Conservation (phyloP, 352 stramenopile genomes). For the Globisporangium okanoganense region DNA sequence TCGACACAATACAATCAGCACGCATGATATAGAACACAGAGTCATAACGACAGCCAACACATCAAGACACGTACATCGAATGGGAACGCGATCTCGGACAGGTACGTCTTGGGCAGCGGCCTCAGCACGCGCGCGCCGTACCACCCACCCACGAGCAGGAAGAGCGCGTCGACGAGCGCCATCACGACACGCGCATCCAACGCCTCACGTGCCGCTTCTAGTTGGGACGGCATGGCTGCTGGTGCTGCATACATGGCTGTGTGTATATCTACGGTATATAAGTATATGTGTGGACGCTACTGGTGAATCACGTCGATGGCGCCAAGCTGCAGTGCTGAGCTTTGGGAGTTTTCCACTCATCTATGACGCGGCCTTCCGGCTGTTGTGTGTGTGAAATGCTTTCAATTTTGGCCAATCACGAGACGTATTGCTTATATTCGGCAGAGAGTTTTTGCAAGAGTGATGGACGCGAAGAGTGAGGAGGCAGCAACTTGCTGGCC, state of each 20-base stretch:
- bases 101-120: slow-evolving; percentile 64
- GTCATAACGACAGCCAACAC: not conserved
- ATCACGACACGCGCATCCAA: slow-evolving; percentile 11
- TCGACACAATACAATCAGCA: not conserved
- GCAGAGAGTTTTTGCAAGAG: no score
- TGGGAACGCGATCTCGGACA: slow-evolving; percentile 74
- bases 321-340: not conserved
- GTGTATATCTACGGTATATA: not conserved
- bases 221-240: not conserved
- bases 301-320: not conserved
- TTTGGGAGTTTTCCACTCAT: not conserved
- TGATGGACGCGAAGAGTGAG: no score
- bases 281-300: not conserved
- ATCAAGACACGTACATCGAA: slow-evolving; percentile 39
- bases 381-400: not conserved
- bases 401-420: not conserved
- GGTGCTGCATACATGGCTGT: not conserved
- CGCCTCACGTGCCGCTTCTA: slow-evolving; percentile 8
- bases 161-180: slow-evolving; percentile 29
- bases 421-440: no score
- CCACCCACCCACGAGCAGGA: slow-evolving; percentile 44
- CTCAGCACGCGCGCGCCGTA: slow-evolving; percentile 51
- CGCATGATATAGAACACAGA: not conserved
- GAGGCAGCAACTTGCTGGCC: no score
- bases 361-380: no score